Base-by-base conservation (phyloP, 1,139 yeast species). In the Magnusiomyces ingens region DNA sequence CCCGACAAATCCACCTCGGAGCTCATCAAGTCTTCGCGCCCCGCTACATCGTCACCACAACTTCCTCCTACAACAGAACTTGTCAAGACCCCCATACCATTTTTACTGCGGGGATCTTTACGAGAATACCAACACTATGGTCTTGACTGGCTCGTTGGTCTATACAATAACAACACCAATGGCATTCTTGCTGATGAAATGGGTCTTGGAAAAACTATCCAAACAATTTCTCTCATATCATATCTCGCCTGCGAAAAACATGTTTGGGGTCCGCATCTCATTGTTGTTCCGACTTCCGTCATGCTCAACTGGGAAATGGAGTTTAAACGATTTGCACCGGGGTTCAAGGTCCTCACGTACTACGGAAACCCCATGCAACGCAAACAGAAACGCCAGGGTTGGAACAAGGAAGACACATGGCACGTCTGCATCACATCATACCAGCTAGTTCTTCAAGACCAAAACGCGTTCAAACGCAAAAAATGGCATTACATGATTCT, bases 271-370 rank as follows among this genome's bases (percentile, higher is more conserved):
- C 99, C 99, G 0, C 99, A 94, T 73, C 74, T 94, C 53, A 91
- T 94, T 69, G 82, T 94, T 57, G 99, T 94, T 2, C 99, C 99
- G 1, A 94, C 99, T 0, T 89, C 97, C 18, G 99, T 94, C n/a
- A 84, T 94, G 84, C 80, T 94, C 54, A 94, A 94, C 67, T 94
- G 99, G 99, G 99, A 94, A 68, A 91, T 93, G 97, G 99, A 94
- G 67, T 91, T 94, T 72, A 94, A 93, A 66, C 82, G 96, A 62
- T 94, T 94, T 75, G 98, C 98, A 0, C 99, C 99, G 0, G 99
- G 99, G 0, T 86, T 94, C 69, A 93, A 94, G 67, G 95, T 94
- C 1, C 68, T 94, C 67, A 93, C 99, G 0, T 94, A 94, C 67
- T 94, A 93, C 65, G 99, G 99, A 0, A 84, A 94, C n/a, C 99